Percentiles rank a stretch among this genome's conserved stretches.
These are phyloP conservation scores for Glycine soja DNA, from an alignment of 306 rosid species.

Conservation along the genomic window DNA sequence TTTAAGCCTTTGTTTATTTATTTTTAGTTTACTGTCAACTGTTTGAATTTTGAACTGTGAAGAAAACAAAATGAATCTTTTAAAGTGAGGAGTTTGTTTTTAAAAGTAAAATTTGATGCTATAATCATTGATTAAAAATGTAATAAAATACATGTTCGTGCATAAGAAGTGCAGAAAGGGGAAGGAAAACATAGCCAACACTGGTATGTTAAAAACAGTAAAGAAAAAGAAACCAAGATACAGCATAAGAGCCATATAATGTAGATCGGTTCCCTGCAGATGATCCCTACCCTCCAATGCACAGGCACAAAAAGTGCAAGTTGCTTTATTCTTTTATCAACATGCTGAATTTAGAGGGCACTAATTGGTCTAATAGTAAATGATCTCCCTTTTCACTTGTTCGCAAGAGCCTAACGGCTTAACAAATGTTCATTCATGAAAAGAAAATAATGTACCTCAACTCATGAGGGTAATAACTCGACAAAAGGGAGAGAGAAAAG, in stretches of 20 bases:
- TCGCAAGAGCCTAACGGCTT: background rate
- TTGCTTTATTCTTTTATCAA: slow-evolving; percentile 53
- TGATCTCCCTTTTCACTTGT: background rate
- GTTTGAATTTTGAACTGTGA: too few relatives aligned
- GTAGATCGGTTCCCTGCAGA: slow-evolving; percentile 62
- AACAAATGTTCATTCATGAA: background rate
- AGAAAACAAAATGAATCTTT: too few relatives aligned
- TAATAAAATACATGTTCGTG: background rate
- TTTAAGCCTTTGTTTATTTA: too few relatives aligned
- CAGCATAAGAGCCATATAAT: slow-evolving; percentile 57
- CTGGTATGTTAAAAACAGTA: slow-evolving; percentile 42
- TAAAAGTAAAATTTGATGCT: too few relatives aligned
- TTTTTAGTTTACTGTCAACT: too few relatives aligned
- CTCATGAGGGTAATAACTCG: background rate
- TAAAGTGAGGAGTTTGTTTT: too few relatives aligned
- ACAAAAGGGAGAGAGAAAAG: background rate
- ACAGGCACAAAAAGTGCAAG: slow-evolving; percentile 49
- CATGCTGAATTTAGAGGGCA: slow-evolving; percentile 35
- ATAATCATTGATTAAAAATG: background rate
- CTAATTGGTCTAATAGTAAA: background rate
- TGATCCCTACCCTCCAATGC: slow-evolving; percentile 57
- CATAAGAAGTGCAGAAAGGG: background rate
- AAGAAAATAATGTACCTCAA: background rate
- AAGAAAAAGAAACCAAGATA: slow-evolving; percentile 56
- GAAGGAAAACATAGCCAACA: background rate